These are phyloP conservation scores for Salix koriyanagi DNA, from an alignment of 345 rosid genomes.

Conservation along the genomic window DNA sequence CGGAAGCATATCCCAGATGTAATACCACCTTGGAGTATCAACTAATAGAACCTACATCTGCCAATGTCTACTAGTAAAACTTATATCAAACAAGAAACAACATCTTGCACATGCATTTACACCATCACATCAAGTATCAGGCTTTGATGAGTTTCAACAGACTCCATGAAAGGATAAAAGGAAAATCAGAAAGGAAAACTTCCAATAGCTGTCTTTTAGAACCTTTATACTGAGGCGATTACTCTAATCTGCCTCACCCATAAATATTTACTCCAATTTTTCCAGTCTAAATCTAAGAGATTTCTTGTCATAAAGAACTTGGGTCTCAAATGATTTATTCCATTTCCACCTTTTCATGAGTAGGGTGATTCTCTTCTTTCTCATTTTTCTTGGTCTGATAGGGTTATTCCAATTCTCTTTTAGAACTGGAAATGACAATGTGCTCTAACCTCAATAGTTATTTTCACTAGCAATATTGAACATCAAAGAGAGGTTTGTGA, in stretches of 20 bases:
- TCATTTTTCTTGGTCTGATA: not conserved
- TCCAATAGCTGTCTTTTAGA: not conserved
- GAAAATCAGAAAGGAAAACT: not conserved
- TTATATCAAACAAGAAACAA: not conserved
- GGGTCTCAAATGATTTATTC: not conserved
- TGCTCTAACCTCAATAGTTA: not conserved
- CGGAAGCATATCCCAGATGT: not conserved
- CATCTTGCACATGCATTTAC: not conserved
- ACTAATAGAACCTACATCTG: not conserved
- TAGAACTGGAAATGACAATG: not conserved
- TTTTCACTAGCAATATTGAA: not conserved
- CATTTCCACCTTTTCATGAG: not conserved
- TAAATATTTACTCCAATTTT: not conserved
- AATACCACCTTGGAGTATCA: not conserved
- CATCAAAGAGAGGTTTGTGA: too few species aligned
- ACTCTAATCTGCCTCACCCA: not conserved
- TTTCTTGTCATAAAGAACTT: not conserved
- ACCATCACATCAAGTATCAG: conserved; percentile 44
- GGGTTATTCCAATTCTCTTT: not conserved
- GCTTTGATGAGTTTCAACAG: conserved; percentile 4
- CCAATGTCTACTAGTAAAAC: not conserved
- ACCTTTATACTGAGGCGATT: not conserved
- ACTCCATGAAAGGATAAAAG: not conserved
- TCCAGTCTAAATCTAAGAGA: not conserved
- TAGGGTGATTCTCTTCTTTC: not conserved